Evolutionary conservation across 208 protist species (phyloP).

Genomic region (Wallacemonas sp.): DNA sequence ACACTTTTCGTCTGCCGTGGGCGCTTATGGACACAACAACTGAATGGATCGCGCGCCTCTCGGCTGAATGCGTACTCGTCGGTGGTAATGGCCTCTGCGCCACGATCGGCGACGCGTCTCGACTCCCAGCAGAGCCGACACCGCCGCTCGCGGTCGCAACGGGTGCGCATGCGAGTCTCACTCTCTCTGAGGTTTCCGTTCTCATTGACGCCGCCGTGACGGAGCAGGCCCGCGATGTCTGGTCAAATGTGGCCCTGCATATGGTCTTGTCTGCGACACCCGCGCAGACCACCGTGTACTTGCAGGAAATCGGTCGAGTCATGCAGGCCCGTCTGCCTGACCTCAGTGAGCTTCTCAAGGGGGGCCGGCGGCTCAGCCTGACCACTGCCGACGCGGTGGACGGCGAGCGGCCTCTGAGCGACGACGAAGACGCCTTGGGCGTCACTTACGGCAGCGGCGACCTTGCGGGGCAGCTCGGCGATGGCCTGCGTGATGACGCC

Average conservation of each 20-base stretch:
- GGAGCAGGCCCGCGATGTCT: slow-evolving; percentile 22
- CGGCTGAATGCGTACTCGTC: background rate
- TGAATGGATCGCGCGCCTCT: background rate
- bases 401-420: slow-evolving; percentile 1
- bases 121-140: no score
- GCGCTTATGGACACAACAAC: background rate
- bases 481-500: background rate
- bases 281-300: background rate
- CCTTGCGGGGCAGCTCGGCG: background rate
- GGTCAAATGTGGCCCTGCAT: slow-evolving; percentile 25
- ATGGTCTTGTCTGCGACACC: slow-evolving; percentile 11
- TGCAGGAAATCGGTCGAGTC: slow-evolving; percentile 8
- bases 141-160: no score
- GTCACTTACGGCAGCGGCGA: slow-evolving; percentile 18
- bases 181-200: slow-evolving; percentile 20
- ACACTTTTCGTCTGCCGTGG: slow-evolving; percentile 4
- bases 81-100: background rate
- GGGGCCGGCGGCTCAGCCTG: slow-evolving; percentile 5
- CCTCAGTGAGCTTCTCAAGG: slow-evolving; percentile 19
- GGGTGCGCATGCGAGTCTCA: background rate
- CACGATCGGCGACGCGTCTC: background rate
- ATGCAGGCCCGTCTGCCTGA: slow-evolving; percentile 11
- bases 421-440: slow-evolving; percentile 4
- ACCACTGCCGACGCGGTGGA: slow-evolving; percentile 2
- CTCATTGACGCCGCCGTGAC: slow-evolving; percentile 38